Percentiles rank a stretch among this genome's conserved stretches.
Conservation (phyloP, 2,329 filamentous ascomycete species). For the Hortaea sp. region DNA sequence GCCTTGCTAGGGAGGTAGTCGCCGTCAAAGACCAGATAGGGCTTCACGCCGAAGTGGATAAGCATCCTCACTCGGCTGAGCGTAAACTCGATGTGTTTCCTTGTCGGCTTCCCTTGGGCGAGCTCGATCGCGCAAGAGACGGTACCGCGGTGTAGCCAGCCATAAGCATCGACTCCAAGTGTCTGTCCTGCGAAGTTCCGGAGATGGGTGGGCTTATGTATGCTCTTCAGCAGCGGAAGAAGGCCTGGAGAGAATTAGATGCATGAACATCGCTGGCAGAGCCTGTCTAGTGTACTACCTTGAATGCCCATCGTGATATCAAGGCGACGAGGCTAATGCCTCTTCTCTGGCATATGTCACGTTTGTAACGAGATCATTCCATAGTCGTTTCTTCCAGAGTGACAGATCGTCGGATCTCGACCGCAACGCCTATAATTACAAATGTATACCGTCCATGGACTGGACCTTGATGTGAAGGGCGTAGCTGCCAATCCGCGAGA, state of each 20-base stretch:
- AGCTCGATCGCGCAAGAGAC: constrained; percentile 85
- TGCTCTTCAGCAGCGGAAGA: constrained; percentile 86
- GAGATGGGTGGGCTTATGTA: constrained; percentile 77
- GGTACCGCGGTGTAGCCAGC: constrained; percentile 92
- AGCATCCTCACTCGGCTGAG: constrained; percentile 91
- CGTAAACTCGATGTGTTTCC: constrained; percentile 79
- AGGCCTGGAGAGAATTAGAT: constrained; percentile 52
- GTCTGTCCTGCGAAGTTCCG: constrained; percentile 82
- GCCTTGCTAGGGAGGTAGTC: constrained; percentile 92
- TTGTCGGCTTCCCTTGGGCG: constrained; percentile 77
- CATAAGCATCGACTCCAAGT: constrained; percentile 92
- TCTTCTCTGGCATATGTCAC: too few species aligned
- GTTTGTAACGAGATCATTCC: too few species aligned
- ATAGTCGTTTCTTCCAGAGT: too few species aligned
- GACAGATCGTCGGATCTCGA: too few species aligned
- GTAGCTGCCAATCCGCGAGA: too few species aligned
- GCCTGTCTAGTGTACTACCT: constrained; percentile 12
- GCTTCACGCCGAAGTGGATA: constrained; percentile 83
- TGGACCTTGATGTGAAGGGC: too few species aligned
- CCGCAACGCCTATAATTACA: too few species aligned
- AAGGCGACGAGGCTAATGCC: too few species aligned
- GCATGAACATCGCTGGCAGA: neutral
- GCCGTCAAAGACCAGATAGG: constrained; percentile 92
- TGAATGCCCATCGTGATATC: constrained; percentile 26
- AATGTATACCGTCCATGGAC: too few species aligned